Base-by-base conservation (phyloP, 495 filamentous ascomycete species). In the Penicillium lagena region DNA sequence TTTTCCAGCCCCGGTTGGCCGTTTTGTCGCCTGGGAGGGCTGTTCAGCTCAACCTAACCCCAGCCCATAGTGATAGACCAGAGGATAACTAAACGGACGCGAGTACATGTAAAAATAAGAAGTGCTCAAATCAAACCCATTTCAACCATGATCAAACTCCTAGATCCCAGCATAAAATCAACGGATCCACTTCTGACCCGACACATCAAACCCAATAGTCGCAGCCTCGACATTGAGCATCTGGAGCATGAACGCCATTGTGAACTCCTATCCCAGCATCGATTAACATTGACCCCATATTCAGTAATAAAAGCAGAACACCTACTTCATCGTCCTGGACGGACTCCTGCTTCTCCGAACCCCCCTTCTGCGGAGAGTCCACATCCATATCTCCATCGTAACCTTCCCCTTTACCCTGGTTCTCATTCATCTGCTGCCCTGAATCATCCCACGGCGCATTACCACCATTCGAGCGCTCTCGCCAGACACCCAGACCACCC, bases 211-310 rank as follows among this genome's bases (percentile, higher is more conserved):
- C 2, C 83, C 84, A 50, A 88, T 84, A 3, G 76, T 43, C 28
- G 70, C 64, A 14, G 78, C 63, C 37, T 86, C 82, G 50, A 88
- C 77, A 53, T 85, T 80, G 14, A 87, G 63, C 35, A 69, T 81
- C 49, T 73, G 74, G 4, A 88, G 69, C 84, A 88, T 87, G 71
- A 78, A 78, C 33, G 74, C 78, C 80, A 88, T 85, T 5, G 81
- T 85, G 53, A 87, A 86, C 9, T 71, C 72, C 77, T 79, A 35
- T 7, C 14, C 34, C 22, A 41, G 22, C 2, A 22, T 39, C 30
- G 39, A 42, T 43, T 43, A 43, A 28, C 9, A 9, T 34, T 10
- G 17, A 29, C 12, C 11, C 22, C 37, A 30, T 14, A 36, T 10
- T 7, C 12, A 14, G 6, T 37, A 36, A 29, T 9, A 40, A 30